Conservation (phyloP, 805 yeast species). For the Metschnikowia amazonensis region DNA sequence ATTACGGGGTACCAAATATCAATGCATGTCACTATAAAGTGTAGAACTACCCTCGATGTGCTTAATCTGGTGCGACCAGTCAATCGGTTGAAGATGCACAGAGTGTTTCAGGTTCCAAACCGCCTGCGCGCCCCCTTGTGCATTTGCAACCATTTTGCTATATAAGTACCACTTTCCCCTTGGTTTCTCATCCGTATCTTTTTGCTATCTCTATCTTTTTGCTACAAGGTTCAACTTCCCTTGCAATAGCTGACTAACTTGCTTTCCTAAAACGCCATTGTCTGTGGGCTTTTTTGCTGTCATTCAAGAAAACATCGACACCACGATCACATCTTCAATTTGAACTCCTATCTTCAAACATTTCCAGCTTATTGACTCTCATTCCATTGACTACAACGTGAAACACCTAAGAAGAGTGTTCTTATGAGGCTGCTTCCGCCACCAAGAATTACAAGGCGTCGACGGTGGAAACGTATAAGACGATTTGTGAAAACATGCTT, state of each 20-base stretch:
- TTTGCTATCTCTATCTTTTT: not conserved
- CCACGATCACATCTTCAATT: not conserved
- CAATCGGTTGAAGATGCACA: not conserved
- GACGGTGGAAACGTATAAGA: conserved; percentile 14
- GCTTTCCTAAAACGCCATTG: not conserved
- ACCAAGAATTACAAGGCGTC: conserved; percentile 13
- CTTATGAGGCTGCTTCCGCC: conserved; percentile 18
- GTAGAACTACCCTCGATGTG: too few relatives aligned
- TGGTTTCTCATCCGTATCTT: not conserved
- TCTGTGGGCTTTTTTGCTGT: not conserved
- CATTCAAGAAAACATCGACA: not conserved
- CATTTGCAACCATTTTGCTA: conserved; percentile 1
- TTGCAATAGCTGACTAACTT: not conserved
- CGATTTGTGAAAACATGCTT: conserved; percentile 7
- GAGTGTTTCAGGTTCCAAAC: conserved; percentile 2
- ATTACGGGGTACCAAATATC: too few relatives aligned
- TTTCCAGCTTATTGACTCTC: too few relatives aligned
- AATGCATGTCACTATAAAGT: too few relatives aligned
- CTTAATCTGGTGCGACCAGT: too few relatives aligned
- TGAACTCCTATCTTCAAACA: not conserved
- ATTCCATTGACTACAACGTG: not conserved
- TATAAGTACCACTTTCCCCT: not conserved
- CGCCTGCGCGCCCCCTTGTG: conserved; percentile 1
- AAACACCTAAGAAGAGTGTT: not conserved
- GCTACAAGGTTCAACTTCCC: not conserved